These are phyloP conservation scores for Phaeosphaeriaceae sp. DNA, from an alignment of 2,329 filamentous ascomycete genomes.

Conservation along the genomic window DNA sequence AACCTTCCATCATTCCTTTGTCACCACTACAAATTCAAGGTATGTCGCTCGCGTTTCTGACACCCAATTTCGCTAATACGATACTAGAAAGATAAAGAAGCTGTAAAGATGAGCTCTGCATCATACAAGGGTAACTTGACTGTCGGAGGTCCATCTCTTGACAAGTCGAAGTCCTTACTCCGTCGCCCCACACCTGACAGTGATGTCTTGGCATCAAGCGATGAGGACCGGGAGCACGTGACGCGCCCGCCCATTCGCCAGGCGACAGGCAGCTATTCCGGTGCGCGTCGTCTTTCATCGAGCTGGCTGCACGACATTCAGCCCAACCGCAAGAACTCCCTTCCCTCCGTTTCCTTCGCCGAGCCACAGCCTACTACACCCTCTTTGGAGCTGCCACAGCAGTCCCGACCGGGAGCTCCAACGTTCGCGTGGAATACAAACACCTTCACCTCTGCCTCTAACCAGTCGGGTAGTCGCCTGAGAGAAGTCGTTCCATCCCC, in stretches of 20 bases:
- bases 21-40: conserved; percentile 17
- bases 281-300: conserved; percentile 38
- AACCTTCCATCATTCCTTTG: conserved; percentile 2
- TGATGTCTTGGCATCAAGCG: conserved; percentile 90
- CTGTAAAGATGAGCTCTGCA: conserved; percentile 33
- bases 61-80: background rate
- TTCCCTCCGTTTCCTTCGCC: conserved; percentile 72
- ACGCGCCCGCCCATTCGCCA: conserved; percentile 26
- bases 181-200: conserved; percentile 92
- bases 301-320: conserved; percentile 86
- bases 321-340: conserved; percentile 72
- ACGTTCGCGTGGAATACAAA: conserved; percentile 55
- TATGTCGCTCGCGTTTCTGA: conserved; percentile 2
- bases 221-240: conserved; percentile 78
- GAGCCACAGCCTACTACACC: conserved; percentile 84
- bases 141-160: conserved; percentile 48
- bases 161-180: conserved; percentile 72
- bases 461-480: conserved; percentile 30
- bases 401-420: conserved; percentile 48
- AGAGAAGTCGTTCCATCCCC: conserved; percentile 46
- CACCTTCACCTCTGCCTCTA: conserved; percentile 35
- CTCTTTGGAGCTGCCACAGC: conserved; percentile 65
- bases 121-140: conserved; percentile 39
- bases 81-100: background rate
- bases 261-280: conserved; percentile 28